Evolutionary conservation across 768 basidiomycete species (phyloP).

Genomic region (Kwoniella botswanensis): DNA sequence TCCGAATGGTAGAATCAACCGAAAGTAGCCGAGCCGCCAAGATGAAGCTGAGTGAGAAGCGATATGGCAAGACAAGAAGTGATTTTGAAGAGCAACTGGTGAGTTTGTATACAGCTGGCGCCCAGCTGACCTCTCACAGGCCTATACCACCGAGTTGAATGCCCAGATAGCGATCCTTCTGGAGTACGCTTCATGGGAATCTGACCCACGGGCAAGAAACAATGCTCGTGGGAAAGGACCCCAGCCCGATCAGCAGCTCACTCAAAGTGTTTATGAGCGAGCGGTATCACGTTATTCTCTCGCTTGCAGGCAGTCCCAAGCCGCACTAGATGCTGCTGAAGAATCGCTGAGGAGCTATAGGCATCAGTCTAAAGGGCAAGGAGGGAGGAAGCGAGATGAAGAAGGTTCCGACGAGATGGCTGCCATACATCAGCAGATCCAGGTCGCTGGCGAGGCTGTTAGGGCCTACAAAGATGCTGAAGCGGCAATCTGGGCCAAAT

Average conservation of each 20-base stretch:
- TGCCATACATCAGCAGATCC: constrained; percentile 6
- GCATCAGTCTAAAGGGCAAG: constrained; percentile 4
- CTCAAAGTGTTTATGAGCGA: constrained; percentile 39
- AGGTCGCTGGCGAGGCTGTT: constrained; percentile 14
- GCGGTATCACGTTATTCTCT: constrained; percentile 29
- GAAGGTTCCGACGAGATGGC: constrained; percentile 8
- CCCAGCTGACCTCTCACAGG: constrained; percentile 7
- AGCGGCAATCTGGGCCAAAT: constrained; percentile 46
- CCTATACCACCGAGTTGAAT: constrained; percentile 11
- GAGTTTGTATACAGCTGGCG: constrained; percentile 1
- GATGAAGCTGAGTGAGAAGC: constrained; percentile 70
- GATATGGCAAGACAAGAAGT: constrained; percentile 61
- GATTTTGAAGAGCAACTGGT: constrained; percentile 46
- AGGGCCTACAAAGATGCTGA: constrained; percentile 45
- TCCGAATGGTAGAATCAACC: constrained; percentile 74
- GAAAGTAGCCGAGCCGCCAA: constrained; percentile 68
- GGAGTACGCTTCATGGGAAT: constrained; percentile 48
- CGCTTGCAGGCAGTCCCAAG: constrained; percentile 8
- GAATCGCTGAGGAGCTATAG: neutral
- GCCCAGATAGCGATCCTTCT: constrained; percentile 18
- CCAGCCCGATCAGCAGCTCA: constrained; percentile 25
- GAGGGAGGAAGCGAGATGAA: constrained; percentile 17
- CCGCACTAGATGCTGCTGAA: constrained; percentile 5
- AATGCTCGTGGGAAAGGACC: constrained; percentile 22
- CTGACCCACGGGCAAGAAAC: constrained; percentile 36